Base-by-base conservation (phyloP, 495 filamentous ascomycete species). In the Xylaria castorea region DNA sequence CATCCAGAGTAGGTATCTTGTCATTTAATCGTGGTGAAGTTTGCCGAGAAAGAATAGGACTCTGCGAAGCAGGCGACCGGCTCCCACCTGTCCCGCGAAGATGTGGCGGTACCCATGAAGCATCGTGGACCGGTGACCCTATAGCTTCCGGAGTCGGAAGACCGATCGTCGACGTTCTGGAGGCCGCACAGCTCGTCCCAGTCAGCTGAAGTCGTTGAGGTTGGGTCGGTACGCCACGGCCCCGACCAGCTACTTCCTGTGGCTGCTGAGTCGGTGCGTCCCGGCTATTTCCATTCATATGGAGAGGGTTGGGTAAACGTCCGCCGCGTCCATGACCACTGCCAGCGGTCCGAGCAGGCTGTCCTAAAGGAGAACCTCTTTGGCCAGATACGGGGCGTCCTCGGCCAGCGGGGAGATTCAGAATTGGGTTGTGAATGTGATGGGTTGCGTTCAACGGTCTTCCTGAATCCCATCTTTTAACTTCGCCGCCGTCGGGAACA, bases 381-480 rank as follows among this genome's bases (percentile, higher is more conserved):
- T 55, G 34, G 14, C 11, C n/a, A 60, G 53, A 7, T 2, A 67
- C n/a, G 12, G 66, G 32, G 2, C 27, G 50, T 57, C 64, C 64
- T 38, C 36, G 66, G 48, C 66, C 36, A 20, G 50, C 36, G 1
- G 66, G 50, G 18, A 34, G 58, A 22, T 53, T 30, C 12, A 18
- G 58, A 32, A 60, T 69, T 16, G 25, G 30, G 32, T 63, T 63
- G 16, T 51, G 22, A 40, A 51, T 36, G 9, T 42, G 18, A 27
- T 32, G 11, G 14, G 20, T 20, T 68, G 2, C 3, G 22, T 18
- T 36, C 22, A 30, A 12, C 34, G 0, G 18, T 32, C 32, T 46
- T 18, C 63, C 69, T 14, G 77, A 62, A 3, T 68, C 44, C 77
- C 75, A 78, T 65, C 73, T 57, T 55, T 48, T 74, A n/a, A 74